Conservation (phyloP, 2,329 filamentous ascomycete genomes). For the Cladosporium oxysporum region DNA sequence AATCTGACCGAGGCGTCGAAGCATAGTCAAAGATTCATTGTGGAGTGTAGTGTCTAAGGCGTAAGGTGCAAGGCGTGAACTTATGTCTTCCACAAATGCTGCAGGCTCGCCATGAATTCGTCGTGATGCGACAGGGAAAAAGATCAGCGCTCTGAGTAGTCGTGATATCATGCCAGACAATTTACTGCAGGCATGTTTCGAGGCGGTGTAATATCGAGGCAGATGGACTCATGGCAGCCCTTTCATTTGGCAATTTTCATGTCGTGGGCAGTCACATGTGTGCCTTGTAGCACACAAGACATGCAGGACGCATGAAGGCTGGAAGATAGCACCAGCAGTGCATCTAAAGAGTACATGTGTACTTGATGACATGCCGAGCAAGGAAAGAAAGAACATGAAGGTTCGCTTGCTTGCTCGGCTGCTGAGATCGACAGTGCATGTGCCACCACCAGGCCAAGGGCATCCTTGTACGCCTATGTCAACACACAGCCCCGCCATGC, state of each 20-base stretch:
- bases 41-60: neutral
- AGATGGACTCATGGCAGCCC: neutral
- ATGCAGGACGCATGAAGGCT: neutral
- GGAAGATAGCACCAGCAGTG: neutral
- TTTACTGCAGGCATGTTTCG: neutral
- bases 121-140: neutral
- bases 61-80: neutral
- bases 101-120: neutral
- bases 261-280: neutral
- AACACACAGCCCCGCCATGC: constrained; percentile 2
- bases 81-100: neutral
- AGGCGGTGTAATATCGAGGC: neutral
- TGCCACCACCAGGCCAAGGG: constrained; percentile 11
- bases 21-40: neutral
- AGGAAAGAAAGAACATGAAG: neutral
- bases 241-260: neutral
- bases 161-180: no score
- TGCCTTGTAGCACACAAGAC: neutral
- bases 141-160: neutral
- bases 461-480: neutral
- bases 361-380: neutral
- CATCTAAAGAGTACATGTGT: neutral
- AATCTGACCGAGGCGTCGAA: neutral
- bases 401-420: neutral
- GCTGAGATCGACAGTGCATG: constrained; percentile 13